These are phyloP conservation scores for Panaeolus cyanescens DNA, from an alignment of 768 basidiomycete genomes.

Conservation along the genomic window DNA sequence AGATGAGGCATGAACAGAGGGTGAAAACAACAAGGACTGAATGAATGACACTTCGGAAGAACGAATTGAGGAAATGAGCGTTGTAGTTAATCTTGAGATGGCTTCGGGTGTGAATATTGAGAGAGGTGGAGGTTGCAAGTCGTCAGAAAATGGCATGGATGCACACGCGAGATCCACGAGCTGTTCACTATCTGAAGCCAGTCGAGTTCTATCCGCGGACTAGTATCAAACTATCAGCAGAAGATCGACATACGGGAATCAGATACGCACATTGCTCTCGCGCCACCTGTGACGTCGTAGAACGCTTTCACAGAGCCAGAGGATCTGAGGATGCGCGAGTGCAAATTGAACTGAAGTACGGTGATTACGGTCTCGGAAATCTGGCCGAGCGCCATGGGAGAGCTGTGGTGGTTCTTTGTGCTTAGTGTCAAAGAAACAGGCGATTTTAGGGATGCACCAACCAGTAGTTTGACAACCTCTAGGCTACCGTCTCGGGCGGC, in stretches of 20 bases:
- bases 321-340: slow-evolving; percentile 56
- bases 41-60: slow-evolving; percentile 51
- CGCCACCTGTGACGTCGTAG: slow-evolving; percentile 63
- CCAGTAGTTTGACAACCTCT: slow-evolving; percentile 68
- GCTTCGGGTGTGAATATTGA: slow-evolving; percentile 43
- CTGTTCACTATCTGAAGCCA: slow-evolving; percentile 34
- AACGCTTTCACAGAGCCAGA: slow-evolving; percentile 72
- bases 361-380: slow-evolving; percentile 71
- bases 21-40: slow-evolving; percentile 56
- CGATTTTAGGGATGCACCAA: slow-evolving; percentile 32
- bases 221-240: slow-evolving; percentile 15
- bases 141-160: slow-evolving; percentile 37
- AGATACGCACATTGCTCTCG: slow-evolving; percentile 54
- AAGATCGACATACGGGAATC: slow-evolving; percentile 8
- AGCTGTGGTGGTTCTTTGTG: slow-evolving; percentile 40
- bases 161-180: slow-evolving; percentile 39
- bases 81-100: slow-evolving; percentile 45
- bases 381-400: slow-evolving; percentile 70
- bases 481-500: slow-evolving; percentile 74
- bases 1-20: slow-evolving; percentile 39
- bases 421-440: slow-evolving; percentile 6
- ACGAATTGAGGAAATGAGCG: slow-evolving; percentile 55
- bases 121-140: slow-evolving; percentile 42
- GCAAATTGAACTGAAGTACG: slow-evolving; percentile 75
- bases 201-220: slow-evolving; percentile 40